A percentile compares a stretch with the other conserved stretches of the same genome.
Conservation (phyloP, 441 rosid genomes). For the Gossypium davidsonii region DNA sequence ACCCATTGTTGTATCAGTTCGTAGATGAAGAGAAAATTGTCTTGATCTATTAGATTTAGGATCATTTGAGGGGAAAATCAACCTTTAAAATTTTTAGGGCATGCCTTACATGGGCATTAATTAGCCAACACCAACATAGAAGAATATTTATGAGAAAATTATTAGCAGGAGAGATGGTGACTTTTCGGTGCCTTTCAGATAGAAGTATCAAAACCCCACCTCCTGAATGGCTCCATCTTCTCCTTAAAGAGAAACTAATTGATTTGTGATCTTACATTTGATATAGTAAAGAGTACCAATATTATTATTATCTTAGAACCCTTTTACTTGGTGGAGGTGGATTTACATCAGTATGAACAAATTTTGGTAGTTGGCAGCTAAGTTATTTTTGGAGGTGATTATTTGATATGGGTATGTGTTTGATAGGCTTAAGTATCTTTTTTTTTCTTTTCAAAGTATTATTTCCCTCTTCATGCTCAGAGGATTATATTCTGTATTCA, state of each 20-base stretch:
- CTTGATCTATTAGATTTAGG: background rate
- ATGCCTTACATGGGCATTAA: background rate
- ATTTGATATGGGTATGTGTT: background rate
- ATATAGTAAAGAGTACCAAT: background rate
- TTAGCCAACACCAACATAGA: background rate
- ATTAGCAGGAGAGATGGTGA: background rate
- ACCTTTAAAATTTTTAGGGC: background rate
- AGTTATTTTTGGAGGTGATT: background rate
- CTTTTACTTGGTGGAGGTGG: background rate
- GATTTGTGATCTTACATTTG: background rate
- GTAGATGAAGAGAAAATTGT: background rate
- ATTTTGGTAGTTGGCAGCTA: background rate
- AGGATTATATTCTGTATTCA: too few relatives aligned
- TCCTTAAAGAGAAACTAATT: background rate
- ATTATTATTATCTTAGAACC: background rate
- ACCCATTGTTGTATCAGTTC: constrained; percentile 17
- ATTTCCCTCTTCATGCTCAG: too few relatives aligned
- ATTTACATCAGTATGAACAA: background rate
- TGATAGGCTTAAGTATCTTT: background rate
- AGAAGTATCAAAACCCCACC: background rate
- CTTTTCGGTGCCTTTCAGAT: background rate
- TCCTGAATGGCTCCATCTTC: background rate
- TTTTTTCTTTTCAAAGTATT: too few relatives aligned
- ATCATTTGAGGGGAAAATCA: background rate
- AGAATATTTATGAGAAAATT: background rate